These are phyloP conservation scores for Penicillium corylophilum DNA, from an alignment of 2,329 filamentous ascomycete species.

Conservation along the genomic window DNA sequence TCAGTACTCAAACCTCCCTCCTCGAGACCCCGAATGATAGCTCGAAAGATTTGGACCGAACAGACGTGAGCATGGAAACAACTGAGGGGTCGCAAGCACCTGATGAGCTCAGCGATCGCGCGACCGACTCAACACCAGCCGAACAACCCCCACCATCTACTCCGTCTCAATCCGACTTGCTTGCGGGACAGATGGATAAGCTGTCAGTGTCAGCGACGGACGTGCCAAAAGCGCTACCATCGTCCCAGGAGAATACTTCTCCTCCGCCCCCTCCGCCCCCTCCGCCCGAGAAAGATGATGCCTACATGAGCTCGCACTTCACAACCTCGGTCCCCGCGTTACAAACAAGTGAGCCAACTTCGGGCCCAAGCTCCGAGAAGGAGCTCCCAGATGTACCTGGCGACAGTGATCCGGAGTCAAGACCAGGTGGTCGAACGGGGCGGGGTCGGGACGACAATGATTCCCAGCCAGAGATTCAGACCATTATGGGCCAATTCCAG, in stretches of 20 bases:
- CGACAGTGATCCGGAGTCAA: constrained; percentile 39
- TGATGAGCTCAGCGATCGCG: constrained; percentile 1
- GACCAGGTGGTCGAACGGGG: constrained; percentile 54
- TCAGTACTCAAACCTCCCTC: constrained; percentile 22
- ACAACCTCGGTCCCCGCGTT: constrained; percentile 43
- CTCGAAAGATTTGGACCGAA: constrained; percentile 11
- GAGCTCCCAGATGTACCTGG: constrained; percentile 39
- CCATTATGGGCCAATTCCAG: constrained; percentile 95
- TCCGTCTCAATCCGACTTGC: constrained; percentile 21
- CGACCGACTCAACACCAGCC: constrained; percentile 5
- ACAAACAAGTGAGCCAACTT: constrained; percentile 39
- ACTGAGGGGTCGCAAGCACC: constrained; percentile 2
- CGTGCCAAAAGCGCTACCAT: constrained; percentile 16
- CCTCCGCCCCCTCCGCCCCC: constrained; percentile 47
- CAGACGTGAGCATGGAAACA: constrained; percentile 15
- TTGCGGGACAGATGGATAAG: constrained; percentile 30
- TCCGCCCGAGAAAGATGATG: constrained; percentile 52
- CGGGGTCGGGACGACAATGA: constrained; percentile 63
- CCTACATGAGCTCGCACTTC: constrained; percentile 52
- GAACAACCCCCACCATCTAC: constrained; percentile 12
- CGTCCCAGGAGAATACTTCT: constrained; percentile 29
- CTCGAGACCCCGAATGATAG: constrained; percentile 21
- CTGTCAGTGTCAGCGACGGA: constrained; percentile 31
- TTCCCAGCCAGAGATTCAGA: constrained; percentile 85
- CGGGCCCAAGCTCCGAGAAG: constrained; percentile 37